Conservation (phyloP, 2,329 filamentous ascomycete species). For the Akanthomyces lecanii region DNA sequence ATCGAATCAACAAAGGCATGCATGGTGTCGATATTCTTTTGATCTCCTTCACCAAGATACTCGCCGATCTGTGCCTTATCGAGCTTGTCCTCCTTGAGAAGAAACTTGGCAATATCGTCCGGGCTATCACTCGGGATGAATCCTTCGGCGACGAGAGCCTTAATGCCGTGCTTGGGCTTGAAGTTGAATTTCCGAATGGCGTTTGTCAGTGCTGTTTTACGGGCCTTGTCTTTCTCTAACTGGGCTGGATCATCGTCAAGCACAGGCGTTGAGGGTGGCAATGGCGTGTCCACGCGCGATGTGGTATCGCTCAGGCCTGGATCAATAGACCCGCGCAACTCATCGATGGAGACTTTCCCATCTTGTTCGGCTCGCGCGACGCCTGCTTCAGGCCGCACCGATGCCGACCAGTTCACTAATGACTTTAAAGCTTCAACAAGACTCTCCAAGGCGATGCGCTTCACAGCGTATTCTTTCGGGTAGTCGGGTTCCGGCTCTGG, state of each 20-base stretch:
- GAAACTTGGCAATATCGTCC: constrained; percentile 77
- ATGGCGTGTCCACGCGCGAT: constrained; percentile 57
- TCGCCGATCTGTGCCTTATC: constrained; percentile 93
- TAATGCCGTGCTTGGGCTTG: constrained; percentile 93
- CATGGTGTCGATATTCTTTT: constrained; percentile 94
- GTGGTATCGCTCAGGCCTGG: constrained; percentile 53
- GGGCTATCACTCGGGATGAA: constrained; percentile 80
- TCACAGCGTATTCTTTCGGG: constrained; percentile 86
- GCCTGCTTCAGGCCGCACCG: constrained; percentile 54
- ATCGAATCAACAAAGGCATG: constrained; percentile 94
- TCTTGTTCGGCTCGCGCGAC: constrained; percentile 30
- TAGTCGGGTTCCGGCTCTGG: constrained; percentile 63
- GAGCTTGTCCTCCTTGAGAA: constrained; percentile 74
- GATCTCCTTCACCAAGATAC: constrained; percentile 88
- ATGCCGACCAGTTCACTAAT: constrained; percentile 82
- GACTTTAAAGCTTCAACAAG: constrained; percentile 86
- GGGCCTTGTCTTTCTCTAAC: constrained; percentile 89
- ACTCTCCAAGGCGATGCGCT: constrained; percentile 82
- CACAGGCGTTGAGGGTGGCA: constrained; percentile 60
- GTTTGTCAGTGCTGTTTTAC: constrained; percentile 87
- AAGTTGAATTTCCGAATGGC: constrained; percentile 93
- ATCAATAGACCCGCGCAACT: constrained; percentile 63
- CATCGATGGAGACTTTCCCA: constrained; percentile 38
- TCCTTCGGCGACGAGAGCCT: constrained; percentile 73
- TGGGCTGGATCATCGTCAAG: constrained; percentile 88